These are phyloP conservation scores for Lentithecium fluviatile DNA, from an alignment of 495 filamentous ascomycete species.

Conservation along the genomic window DNA sequence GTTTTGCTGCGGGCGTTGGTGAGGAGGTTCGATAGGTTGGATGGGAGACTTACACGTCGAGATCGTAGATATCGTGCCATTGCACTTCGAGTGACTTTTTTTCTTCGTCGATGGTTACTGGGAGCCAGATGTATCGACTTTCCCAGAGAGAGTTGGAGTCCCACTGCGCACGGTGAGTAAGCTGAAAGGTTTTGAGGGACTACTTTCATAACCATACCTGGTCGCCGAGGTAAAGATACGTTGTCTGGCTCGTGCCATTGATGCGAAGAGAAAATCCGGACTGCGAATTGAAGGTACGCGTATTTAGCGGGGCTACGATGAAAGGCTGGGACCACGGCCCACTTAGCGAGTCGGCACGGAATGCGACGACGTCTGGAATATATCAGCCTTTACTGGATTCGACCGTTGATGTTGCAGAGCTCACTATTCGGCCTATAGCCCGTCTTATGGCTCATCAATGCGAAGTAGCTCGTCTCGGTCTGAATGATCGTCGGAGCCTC, in stretches of 20 bases:
- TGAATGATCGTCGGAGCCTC: constrained; percentile 49
- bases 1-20: constrained; percentile 41
- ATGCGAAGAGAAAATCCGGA: constrained; percentile 52
- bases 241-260: constrained; percentile 49
- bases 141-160: constrained; percentile 55
- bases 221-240: constrained; percentile 53
- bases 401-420: background rate
- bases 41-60: constrained; percentile 39
- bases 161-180: constrained; percentile 38
- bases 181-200: too few relatives aligned
- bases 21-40: background rate
- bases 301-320: constrained; percentile 50
- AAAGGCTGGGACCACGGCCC: constrained; percentile 56
- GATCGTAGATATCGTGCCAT: constrained; percentile 50
- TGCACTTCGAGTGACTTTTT: constrained; percentile 40
- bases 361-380: constrained; percentile 46
- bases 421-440: constrained; percentile 51
- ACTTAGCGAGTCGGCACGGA: constrained; percentile 47
- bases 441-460: constrained; percentile 51
- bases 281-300: constrained; percentile 54
- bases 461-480: constrained; percentile 49
- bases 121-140: constrained; percentile 54
- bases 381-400: background rate
- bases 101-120: constrained; percentile 43
- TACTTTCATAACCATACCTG: constrained; percentile 23